A percentile compares a stretch with the other conserved stretches of the same genome.
These are phyloP conservation scores for Russula virescens DNA, from an alignment of 768 basidiomycete species.

Conservation along the genomic window DNA sequence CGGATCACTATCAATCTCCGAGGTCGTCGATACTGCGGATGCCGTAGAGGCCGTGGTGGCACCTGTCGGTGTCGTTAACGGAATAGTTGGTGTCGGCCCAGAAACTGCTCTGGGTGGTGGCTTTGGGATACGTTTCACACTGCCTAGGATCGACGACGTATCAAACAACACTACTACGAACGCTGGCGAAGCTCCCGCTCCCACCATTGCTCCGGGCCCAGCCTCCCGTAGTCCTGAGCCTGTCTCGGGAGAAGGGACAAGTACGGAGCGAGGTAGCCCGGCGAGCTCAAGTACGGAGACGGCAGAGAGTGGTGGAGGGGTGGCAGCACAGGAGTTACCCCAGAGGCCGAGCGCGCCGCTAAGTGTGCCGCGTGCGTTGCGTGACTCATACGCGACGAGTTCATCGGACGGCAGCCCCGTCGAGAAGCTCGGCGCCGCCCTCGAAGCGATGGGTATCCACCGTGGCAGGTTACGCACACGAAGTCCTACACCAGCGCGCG, in stretches of 20 bases:
- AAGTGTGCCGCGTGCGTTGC: slow-evolving; percentile 26
- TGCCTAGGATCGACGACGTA: slow-evolving; percentile 1
- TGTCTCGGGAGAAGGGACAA: not conserved
- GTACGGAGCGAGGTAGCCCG: not conserved
- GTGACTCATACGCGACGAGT: slow-evolving; percentile 36
- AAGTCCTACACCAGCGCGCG: slow-evolving; percentile 47
- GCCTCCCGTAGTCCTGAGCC: not conserved
- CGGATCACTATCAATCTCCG: slow-evolving; percentile 18
- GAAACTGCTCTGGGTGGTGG: not conserved
- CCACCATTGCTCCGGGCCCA: not conserved
- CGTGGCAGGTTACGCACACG: slow-evolving; percentile 49
- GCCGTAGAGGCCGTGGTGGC: slow-evolving; percentile 12
- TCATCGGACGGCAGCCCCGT: slow-evolving; percentile 47
- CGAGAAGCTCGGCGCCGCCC: slow-evolving; percentile 33
- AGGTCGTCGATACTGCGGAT: not conserved
- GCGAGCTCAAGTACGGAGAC: slow-evolving; percentile 1
- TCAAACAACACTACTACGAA: not conserved
- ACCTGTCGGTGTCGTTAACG: slow-evolving; percentile 20
- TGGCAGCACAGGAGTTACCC: not conserved
- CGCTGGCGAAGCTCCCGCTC: not conserved
- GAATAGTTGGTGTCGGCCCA: slow-evolving; percentile 2
- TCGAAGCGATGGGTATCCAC: slow-evolving; percentile 34
- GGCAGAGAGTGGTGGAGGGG: slow-evolving; percentile 6
- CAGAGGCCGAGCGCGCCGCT: slow-evolving; percentile 25
- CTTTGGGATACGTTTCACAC: slow-evolving; percentile 7